These are phyloP conservation scores for Agaricus subrufescens DNA, from an alignment of 768 basidiomycete genomes.

Conservation along the genomic window DNA sequence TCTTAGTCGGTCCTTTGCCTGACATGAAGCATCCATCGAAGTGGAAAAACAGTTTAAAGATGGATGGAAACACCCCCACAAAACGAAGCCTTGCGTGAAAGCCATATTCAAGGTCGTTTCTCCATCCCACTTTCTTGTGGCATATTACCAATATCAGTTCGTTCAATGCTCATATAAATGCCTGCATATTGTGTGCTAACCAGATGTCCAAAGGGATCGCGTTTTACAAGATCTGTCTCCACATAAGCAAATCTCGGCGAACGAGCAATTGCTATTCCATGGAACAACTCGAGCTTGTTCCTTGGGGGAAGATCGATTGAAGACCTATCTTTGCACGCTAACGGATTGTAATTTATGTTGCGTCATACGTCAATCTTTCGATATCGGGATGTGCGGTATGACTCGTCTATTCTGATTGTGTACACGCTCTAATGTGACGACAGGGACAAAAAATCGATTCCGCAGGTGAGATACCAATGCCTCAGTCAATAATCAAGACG, in stretches of 20 bases:
- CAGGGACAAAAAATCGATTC: slow-evolving; percentile 54
- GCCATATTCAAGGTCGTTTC: slow-evolving; percentile 49
- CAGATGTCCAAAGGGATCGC: slow-evolving; percentile 20
- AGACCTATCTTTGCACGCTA: slow-evolving; percentile 43
- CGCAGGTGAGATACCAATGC: slow-evolving; percentile 16
- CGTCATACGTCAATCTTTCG: slow-evolving; percentile 56
- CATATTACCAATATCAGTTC: slow-evolving; percentile 45
- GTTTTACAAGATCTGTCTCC: slow-evolving; percentile 20
- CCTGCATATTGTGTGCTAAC: neutral
- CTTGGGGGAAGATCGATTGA: slow-evolving; percentile 46
- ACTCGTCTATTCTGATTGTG: neutral
- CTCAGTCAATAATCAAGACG: too few species aligned
- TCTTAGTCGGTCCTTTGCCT: neutral
- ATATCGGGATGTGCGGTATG: slow-evolving; percentile 54
- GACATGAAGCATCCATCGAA: slow-evolving; percentile 15
- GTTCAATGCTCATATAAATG: neutral
- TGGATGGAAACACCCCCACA: slow-evolving; percentile 55
- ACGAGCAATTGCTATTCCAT: slow-evolving; percentile 62
- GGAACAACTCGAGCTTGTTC: slow-evolving; percentile 59
- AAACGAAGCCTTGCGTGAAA: slow-evolving; percentile 42
- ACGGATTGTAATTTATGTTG: slow-evolving; percentile 51
- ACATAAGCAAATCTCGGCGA: slow-evolving; percentile 26
- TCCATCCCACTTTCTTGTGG: slow-evolving; percentile 35
- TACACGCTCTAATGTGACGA: neutral
- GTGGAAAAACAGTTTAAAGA: slow-evolving; percentile 47